These are phyloP conservation scores for Cercospora sp. DNA, from an alignment of 2,329 filamentous ascomycete genomes.

Conservation along the genomic window DNA sequence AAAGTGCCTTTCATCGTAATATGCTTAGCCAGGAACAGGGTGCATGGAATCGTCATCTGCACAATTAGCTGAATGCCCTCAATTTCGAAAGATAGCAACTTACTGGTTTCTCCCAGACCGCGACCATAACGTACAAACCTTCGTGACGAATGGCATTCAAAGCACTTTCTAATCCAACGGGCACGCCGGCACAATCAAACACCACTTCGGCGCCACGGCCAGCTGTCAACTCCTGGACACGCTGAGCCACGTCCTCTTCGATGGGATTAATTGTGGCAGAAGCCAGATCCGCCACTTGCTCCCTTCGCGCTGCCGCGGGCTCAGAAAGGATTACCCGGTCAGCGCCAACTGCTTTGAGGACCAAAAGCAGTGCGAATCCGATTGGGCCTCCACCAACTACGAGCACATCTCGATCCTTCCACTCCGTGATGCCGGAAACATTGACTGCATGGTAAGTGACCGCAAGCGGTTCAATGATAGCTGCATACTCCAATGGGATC, in stretches of 20 bases:
- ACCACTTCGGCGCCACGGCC: constrained; percentile 27
- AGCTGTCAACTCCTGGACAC: constrained; percentile 19
- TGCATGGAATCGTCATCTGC: constrained; percentile 23
- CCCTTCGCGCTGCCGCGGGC: constrained; percentile 22
- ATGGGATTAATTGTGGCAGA: constrained; percentile 26
- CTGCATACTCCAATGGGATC: constrained; percentile 24
- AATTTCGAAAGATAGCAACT: neutral
- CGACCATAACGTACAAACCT: constrained; percentile 30
- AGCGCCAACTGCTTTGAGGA: constrained; percentile 24
- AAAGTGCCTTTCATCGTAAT: constrained; percentile 26
- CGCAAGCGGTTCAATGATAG: constrained; percentile 29
- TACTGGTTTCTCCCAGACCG: constrained; percentile 30
- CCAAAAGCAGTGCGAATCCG: constrained; percentile 27
- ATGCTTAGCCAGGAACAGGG: constrained; percentile 22
- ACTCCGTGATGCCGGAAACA: constrained; percentile 20
- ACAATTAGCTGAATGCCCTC: neutral
- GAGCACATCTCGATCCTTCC: constrained; percentile 22
- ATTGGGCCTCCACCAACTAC: constrained; percentile 31
- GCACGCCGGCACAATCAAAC: constrained; percentile 30
- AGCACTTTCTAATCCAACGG: constrained; percentile 22
- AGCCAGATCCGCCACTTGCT: constrained; percentile 20
- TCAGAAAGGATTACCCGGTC: constrained; percentile 25
- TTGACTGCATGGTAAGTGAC: constrained; percentile 28
- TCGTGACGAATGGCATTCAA: constrained; percentile 26
- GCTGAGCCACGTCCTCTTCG: constrained; percentile 22